phyloP scores from a whole-genome alignment of 1,284 basidiomycete genomes.

The Boletus semigastroideus region DNA sequence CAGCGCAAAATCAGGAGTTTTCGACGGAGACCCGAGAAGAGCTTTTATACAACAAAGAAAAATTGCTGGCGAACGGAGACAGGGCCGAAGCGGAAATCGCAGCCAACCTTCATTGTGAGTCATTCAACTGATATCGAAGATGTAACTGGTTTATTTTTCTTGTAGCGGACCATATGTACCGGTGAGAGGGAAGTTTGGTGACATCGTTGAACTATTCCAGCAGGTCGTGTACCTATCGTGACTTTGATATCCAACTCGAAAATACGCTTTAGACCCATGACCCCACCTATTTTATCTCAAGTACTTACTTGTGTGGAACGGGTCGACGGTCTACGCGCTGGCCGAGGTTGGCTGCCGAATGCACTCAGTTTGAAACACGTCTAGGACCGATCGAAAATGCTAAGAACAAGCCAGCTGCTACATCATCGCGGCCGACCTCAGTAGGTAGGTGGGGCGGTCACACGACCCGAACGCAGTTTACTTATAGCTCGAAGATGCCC shows the following conservation, averaged over 20 bases:
- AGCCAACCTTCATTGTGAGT: constrained; percentile 83
- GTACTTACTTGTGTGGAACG: not conserved
- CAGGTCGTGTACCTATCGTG: constrained; percentile 26
- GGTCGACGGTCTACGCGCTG: not conserved
- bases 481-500: not conserved
- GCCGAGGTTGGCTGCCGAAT: not conserved
- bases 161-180: constrained; percentile 63
- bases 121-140: constrained; percentile 4
- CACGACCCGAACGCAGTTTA: not conserved
- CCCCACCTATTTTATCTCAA: not conserved
- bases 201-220: constrained; percentile 10
- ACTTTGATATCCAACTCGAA: constrained; percentile 5
- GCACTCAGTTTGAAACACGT: not conserved
- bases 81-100: constrained; percentile 95
- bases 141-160: constrained; percentile 10
- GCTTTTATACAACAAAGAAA: constrained; percentile 98
- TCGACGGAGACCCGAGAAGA: constrained; percentile 98
- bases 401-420: not conserved
- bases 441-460: constrained; percentile 1
- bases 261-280: constrained; percentile 4
- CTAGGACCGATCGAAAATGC: not conserved
- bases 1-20: constrained; percentile 95
- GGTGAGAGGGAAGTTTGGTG: constrained; percentile 37
- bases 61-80: constrained; percentile 94
- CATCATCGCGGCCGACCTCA: not conserved